Evolutionary conservation across 2,329 filamentous ascomycete genomes (phyloP).

Genomic region (Didymella arachidicola): DNA sequence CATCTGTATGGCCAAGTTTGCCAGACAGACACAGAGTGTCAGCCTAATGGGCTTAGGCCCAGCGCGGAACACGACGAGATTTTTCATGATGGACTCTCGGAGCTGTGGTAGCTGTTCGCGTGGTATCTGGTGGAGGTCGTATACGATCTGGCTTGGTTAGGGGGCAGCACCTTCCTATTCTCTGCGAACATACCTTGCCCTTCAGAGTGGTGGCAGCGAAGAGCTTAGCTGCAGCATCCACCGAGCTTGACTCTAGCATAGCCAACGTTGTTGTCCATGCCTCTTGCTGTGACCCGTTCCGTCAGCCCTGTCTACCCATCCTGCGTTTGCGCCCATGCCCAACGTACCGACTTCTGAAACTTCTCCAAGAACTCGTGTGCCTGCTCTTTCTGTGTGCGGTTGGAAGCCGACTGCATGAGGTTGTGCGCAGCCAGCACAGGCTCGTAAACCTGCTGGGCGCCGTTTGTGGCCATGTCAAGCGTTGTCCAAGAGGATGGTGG

Average conservation of each 20-base stretch:
- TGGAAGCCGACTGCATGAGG: constrained; percentile 86
- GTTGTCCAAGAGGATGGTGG: constrained; percentile 30
- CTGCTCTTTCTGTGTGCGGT: constrained; percentile 83
- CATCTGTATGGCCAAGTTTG: constrained; percentile 96
- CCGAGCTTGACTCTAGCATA: constrained; percentile 78
- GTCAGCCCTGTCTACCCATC: constrained; percentile 34
- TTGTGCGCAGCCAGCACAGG: constrained; percentile 87
- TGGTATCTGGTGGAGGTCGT: constrained; percentile 90
- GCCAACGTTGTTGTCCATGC: constrained; percentile 90
- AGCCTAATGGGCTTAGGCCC: constrained; percentile 81
- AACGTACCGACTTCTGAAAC: constrained; percentile 95
- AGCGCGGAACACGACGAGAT: constrained; percentile 80
- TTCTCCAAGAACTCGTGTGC: constrained; percentile 90
- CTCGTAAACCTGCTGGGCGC: constrained; percentile 74
- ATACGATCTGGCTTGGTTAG: constrained; percentile 77
- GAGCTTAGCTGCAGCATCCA: constrained; percentile 84
- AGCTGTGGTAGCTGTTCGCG: constrained; percentile 76
- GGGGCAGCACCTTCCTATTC: background rate
- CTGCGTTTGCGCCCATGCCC: constrained; percentile 1
- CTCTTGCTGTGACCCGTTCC: constrained; percentile 67
- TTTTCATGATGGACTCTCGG: constrained; percentile 81
- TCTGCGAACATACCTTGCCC: constrained; percentile 77
- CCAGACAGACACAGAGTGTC: constrained; percentile 93
- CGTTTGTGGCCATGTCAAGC: constrained; percentile 71
- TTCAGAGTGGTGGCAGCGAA: constrained; percentile 97